Evolutionary conservation across 202 grass and related monocot genomes (phyloP), one percentile per base, ranked within the genome.

Genomic region (Thinopyrum obtusiflorum): DNA sequence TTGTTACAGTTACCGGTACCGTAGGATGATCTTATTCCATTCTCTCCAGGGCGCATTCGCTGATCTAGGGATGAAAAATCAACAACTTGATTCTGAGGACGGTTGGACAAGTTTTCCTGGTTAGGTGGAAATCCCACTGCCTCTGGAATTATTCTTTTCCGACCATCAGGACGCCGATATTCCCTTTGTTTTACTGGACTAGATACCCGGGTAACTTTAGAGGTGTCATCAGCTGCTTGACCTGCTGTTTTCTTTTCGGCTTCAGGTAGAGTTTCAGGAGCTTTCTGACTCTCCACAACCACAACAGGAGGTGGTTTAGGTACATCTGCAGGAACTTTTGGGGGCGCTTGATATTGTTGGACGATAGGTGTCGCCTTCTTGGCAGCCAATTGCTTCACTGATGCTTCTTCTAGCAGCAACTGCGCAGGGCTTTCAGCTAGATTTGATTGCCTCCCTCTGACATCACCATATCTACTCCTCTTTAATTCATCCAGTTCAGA

Each of bases 81-180:
- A 35, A 85, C 83, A 61, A 55, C 80, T 77, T 90, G 90, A 84
- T 47, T 80, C 59, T 95, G 93, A 44, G 80, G 35, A 68, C 32
- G 59, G 17, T 51, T 84, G 79, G 86, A 90, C 24, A 90, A 67
- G 40, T 87, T 89, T 87, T 97, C 96, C 82, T 96, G 91, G 74
- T 89, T 87, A 46, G 84, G 84, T 42, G 93, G 90, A 89, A 95
- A 89, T 65, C 97, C 97, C 15, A 98, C 91, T 49, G 97, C 97
- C 93, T 98, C 91, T 24, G 97, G 97, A 80, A 98, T 98, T 88
- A 98, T 98, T 88, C 97, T 90, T 92, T 96, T 96, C 65, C 97
- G 91, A 13, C 97, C 97, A 88, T 98, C 97, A 83, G 97, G 91
- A 62, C 97, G 91, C 17, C 92, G 82, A 28, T 98, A 98, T 79